phyloP scores from a whole-genome alignment of 2,329 filamentous ascomycete genomes.

The Stagonosporopsis chrysanthemi region DNA sequence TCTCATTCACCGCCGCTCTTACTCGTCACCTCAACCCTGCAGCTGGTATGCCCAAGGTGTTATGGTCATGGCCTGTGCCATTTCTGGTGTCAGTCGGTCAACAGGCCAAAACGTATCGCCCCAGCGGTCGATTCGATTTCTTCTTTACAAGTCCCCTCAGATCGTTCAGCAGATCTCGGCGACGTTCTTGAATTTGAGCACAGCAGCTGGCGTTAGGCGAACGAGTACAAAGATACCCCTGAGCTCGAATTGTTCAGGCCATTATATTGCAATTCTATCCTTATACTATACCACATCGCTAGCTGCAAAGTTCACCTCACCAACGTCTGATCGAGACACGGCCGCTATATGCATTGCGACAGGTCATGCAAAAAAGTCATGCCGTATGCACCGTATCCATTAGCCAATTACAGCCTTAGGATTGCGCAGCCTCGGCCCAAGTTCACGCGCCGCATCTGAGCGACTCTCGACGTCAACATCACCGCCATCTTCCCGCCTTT shows the following conservation, averaged over 20 bases:
- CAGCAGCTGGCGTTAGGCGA: slow-evolving; percentile 19
- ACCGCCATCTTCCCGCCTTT: not conserved
- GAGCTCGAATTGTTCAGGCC: slow-evolving; percentile 15
- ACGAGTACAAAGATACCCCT: slow-evolving; percentile 24
- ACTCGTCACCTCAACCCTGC: not conserved
- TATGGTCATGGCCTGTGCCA: not conserved
- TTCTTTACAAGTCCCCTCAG: not conserved
- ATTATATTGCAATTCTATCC: slow-evolving; percentile 2
- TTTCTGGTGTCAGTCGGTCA: not conserved
- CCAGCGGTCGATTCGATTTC: not conserved
- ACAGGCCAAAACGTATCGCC: slow-evolving; percentile 1
- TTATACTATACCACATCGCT: not conserved
- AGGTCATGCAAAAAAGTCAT: not conserved
- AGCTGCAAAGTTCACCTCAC: not conserved
- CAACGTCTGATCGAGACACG: not conserved
- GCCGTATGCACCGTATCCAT: slow-evolving; percentile 6
- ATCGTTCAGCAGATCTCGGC: not conserved
- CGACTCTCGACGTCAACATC: slow-evolving; percentile 17
- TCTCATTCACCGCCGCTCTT: not conserved
- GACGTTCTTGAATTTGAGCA: slow-evolving; percentile 11
- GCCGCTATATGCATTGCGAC: not conserved
- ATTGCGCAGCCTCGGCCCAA: slow-evolving; percentile 14
- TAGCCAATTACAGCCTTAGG: slow-evolving; percentile 7
- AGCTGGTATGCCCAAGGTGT: not conserved
- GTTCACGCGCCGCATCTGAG: slow-evolving; percentile 9